Conservation (phyloP, 345 rosid genomes). For the Tarenaya hassleriana region DNA sequence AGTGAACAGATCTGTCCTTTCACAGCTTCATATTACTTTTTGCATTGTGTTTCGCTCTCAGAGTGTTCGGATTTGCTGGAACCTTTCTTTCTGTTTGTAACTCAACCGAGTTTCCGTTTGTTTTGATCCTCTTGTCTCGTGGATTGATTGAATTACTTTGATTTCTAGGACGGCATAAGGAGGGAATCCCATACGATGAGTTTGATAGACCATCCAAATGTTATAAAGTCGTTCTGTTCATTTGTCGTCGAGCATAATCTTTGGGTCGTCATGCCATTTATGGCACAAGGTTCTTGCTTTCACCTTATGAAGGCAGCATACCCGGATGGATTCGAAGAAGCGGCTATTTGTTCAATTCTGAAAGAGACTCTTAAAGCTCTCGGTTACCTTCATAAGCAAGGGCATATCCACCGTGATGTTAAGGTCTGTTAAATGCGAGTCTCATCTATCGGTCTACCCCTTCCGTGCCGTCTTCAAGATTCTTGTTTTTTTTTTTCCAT, state of each 20-base stretch:
- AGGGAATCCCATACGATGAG: slow-evolving; percentile 97
- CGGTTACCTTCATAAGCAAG: slow-evolving; percentile 92
- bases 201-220: slow-evolving; percentile 95
- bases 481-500: slow-evolving; percentile 11
- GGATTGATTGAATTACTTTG: not conserved
- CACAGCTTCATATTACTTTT: not conserved
- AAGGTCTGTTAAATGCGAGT: slow-evolving; percentile 46
- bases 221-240: slow-evolving; percentile 77
- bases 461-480: not conserved
- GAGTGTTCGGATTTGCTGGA: not conserved
- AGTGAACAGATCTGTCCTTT: not conserved
- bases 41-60: not conserved
- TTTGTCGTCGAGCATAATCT: slow-evolving; percentile 80
- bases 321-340: slow-evolving; percentile 87
- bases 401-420: slow-evolving; percentile 97
- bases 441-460: slow-evolving; percentile 7
- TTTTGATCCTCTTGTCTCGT: not conserved
- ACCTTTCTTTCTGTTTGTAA: not conserved
- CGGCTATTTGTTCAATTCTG: slow-evolving; percentile 78
- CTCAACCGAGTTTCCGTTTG: not conserved
- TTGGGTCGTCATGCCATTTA: slow-evolving; percentile 99
- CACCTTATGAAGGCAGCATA: slow-evolving; percentile 95
- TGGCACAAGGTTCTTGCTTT: slow-evolving; percentile 97
- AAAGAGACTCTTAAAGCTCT: slow-evolving; percentile 98
- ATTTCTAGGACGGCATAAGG: slow-evolving; percentile 75